Evolutionary conservation across 78 protist species (phyloP).

Genomic region (Dictyostelium firmibasis): DNA sequence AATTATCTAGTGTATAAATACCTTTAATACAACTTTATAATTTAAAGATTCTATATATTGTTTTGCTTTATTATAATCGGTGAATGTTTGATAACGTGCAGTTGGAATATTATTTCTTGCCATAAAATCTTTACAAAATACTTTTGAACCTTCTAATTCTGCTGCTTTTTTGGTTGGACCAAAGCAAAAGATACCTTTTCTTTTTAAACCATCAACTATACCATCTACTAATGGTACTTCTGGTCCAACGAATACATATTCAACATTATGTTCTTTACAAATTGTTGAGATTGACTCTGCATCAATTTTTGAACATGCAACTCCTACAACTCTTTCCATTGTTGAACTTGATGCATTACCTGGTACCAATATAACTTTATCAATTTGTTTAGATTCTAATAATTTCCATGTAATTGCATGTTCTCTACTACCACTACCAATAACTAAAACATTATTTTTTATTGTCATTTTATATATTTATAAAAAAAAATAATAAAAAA

Average conservation of each 20-base stretch:
- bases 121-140: constrained; percentile 93
- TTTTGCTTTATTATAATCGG: constrained; percentile 60
- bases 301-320: background rate
- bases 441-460: constrained; percentile 50
- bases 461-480: background rate
- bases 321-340: constrained; percentile 1
- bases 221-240: constrained; percentile 94
- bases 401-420: constrained; percentile 84
- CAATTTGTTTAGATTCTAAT: constrained; percentile 40
- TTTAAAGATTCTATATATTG: constrained; percentile 38
- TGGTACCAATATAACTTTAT: constrained; percentile 58
- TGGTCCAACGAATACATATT: constrained; percentile 91
- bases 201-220: constrained; percentile 69
- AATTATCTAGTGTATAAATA: background rate
- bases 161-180: constrained; percentile 92
- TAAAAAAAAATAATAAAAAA: too few relatives aligned
- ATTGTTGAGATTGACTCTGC: background rate
- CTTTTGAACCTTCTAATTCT: constrained; percentile 90
- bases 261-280: constrained; percentile 6
- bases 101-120: constrained; percentile 89
- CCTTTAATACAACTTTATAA: constrained; percentile 32
- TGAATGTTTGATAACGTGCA: constrained; percentile 78
- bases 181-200: constrained; percentile 62
- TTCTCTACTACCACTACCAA: constrained; percentile 76
- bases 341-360: constrained; percentile 55